Conservation (phyloP, 2,329 filamentous ascomycete species). For the Huntiella savannae region DNA sequence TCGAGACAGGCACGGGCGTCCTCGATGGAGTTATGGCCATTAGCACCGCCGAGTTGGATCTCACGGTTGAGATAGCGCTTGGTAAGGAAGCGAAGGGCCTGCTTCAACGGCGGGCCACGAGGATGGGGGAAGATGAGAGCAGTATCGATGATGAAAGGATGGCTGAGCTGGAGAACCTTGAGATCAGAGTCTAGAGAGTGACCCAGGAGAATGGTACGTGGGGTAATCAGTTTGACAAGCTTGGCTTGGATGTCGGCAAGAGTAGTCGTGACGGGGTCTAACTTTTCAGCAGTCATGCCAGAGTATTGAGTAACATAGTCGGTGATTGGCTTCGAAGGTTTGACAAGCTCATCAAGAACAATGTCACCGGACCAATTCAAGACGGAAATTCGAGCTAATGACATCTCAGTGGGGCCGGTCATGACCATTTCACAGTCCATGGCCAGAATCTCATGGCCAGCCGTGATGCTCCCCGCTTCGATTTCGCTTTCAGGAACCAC, state of each 20-base stretch:
- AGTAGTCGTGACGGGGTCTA: slow-evolving; percentile 66
- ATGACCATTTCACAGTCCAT: slow-evolving; percentile 97
- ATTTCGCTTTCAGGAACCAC: slow-evolving; percentile 50
- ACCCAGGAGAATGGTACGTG: slow-evolving; percentile 55
- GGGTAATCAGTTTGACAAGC: slow-evolving; percentile 52
- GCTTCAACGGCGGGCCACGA: slow-evolving; percentile 74
- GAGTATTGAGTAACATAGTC: slow-evolving; percentile 88
- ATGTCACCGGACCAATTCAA: slow-evolving; percentile 69
- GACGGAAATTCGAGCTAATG: slow-evolving; percentile 75
- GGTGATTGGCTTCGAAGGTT: slow-evolving; percentile 68
- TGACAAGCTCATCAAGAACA: slow-evolving; percentile 78
- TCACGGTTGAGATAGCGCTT: slow-evolving; percentile 72
- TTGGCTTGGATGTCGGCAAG: slow-evolving; percentile 64
- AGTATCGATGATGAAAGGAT: slow-evolving; percentile 89
- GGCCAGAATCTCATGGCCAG: slow-evolving; percentile 58
- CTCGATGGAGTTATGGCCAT: slow-evolving; percentile 79
- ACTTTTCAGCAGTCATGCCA: slow-evolving; percentile 74
- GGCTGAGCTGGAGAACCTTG: slow-evolving; percentile 64
- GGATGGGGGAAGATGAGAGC: slow-evolving; percentile 79
- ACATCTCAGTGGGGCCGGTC: slow-evolving; percentile 59
- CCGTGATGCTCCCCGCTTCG: slow-evolving; percentile 65
- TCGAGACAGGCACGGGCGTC: slow-evolving; percentile 84
- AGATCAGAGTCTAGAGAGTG: slow-evolving; percentile 73
- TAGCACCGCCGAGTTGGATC: slow-evolving; percentile 61
- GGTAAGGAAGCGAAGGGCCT: slow-evolving; percentile 72